Base-by-base conservation (phyloP, 1,139 yeast genomes). In the Diutina sp. region DNA sequence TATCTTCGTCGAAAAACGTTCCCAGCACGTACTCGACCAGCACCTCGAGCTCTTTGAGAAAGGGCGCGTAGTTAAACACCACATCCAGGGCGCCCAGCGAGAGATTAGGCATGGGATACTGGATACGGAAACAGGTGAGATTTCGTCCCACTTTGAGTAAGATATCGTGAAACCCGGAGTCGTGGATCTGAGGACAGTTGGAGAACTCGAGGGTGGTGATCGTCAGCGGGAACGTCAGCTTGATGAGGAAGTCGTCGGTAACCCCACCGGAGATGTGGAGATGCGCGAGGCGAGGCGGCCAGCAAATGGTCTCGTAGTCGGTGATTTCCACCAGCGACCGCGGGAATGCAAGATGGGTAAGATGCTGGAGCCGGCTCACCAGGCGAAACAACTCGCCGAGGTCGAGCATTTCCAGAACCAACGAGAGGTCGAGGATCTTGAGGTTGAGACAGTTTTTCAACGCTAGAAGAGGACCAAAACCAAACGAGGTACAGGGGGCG, bases 401-500 rank as follows among this genome's bases (percentile, higher is more conserved):
- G 62, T 90, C 90, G 9, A 93, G 86, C 0, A 96, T 90, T 68
- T 91, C 98, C 3, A 96, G 87, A 1, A 93, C 97, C 48, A 90
- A 76, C n/a, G 96, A 80, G 58, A 93, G 70, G 67, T 93, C 98
- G 45, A 93, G 72, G 0, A 83, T 79, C 58, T 76, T 77, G 57
- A 93, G 71, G 51, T 79, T 74, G 28, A 72, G 72, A 68, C 99
- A 93, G 56, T 84, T 76, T 58, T 87, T 80, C 55, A 93, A 73
- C 54, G 95, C 85, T 25, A 90, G 79, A 62, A 91, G 71, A 0
- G 98, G 97, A 0, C 96, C 89, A 58, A 85, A 78, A 0, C 98
- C 98, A 73, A 93, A 91, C 71, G 96, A 87, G 45, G 97, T 86
- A 66, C 91, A 98, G 1, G 98, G 97, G 0, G 98, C 97, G 7